Percentiles rank a stretch among this genome's conserved stretches.
phyloP scores from a whole-genome alignment of 192 early-diverging fungal genomes.

The Podila clonocystis region DNA sequence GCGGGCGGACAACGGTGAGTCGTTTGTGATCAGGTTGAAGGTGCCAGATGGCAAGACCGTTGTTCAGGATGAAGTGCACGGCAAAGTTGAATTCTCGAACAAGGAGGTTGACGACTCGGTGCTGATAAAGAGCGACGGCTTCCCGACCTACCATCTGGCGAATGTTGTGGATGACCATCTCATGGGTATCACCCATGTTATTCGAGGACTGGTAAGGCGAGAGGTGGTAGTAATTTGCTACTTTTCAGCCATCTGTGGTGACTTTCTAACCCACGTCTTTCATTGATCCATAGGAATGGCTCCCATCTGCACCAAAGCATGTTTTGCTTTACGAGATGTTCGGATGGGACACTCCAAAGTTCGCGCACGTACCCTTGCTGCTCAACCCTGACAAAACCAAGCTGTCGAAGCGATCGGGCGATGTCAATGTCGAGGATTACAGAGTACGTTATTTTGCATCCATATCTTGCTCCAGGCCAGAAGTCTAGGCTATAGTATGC shows the following conservation, averaged over 20 bases:
- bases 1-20: constrained; percentile 60
- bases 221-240: too few species aligned
- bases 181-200: constrained; percentile 93
- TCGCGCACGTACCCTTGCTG: constrained; percentile 90
- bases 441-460: constrained; percentile 39
- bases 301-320: constrained; percentile 94
- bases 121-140: constrained; percentile 91
- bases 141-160: constrained; percentile 94
- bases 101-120: constrained; percentile 87
- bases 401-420: constrained; percentile 89
- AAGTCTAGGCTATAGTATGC: background rate
- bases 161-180: constrained; percentile 94
- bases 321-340: constrained; percentile 83
- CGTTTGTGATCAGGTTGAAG: constrained; percentile 80
- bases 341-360: constrained; percentile 81
- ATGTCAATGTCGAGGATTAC: constrained; percentile 80
- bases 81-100: constrained; percentile 76
- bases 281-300: constrained; percentile 77
- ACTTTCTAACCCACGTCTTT: background rate
- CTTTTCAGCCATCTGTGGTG: too few species aligned
- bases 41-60: constrained; percentile 65
- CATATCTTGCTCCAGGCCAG: too few species aligned
- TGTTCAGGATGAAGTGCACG: constrained; percentile 82
- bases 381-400: constrained; percentile 85
- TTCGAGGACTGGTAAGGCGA: constrained; percentile 79